A percentile compares a stretch with the other conserved stretches of the same genome.
phyloP scores from a whole-genome alignment of 805 yeast genomes.

The Candida railenensis region DNA sequence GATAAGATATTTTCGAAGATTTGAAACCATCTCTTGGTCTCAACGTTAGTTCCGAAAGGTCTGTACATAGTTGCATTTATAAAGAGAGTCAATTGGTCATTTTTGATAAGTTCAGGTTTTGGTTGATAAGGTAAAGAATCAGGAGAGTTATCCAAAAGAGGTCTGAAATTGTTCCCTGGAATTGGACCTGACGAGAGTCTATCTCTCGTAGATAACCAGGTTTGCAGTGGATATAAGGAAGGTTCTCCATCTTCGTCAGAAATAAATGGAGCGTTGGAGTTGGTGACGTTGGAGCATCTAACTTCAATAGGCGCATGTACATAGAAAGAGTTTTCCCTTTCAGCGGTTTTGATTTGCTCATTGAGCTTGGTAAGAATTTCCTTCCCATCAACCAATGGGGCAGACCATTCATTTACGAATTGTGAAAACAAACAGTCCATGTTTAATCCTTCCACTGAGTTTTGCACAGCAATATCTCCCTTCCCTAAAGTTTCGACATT shows the following conservation, averaged over 20 bases:
- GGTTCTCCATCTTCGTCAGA: conserved; percentile 25
- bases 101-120: conserved; percentile 48
- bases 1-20: conserved; percentile 77
- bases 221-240: conserved; percentile 40
- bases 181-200: conserved; percentile 70
- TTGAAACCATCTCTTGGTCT: conserved; percentile 76
- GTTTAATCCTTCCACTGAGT: conserved; percentile 82
- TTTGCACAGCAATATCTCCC: conserved; percentile 69
- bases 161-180: conserved; percentile 80
- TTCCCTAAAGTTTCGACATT: conserved; percentile 60
- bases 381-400: conserved; percentile 79
- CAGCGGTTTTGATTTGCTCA: conserved; percentile 60
- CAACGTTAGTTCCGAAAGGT: conserved; percentile 79
- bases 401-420: conserved; percentile 96
- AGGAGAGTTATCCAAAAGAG: conserved; percentile 81
- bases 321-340: conserved; percentile 58
- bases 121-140: conserved; percentile 52
- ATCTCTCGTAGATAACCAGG: conserved; percentile 53
- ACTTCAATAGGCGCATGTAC: conserved; percentile 97
- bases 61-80: conserved; percentile 94
- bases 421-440: conserved; percentile 96
- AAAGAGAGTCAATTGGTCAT: conserved; percentile 79
- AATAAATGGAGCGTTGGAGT: conserved; percentile 35
- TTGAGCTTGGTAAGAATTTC: conserved; percentile 65
- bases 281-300: conserved; percentile 84